Percentiles rank a stretch among this genome's conserved stretches.
These are phyloP conservation scores for Prunus padus DNA, from an alignment of 306 rosid genomes.

Conservation along the genomic window DNA sequence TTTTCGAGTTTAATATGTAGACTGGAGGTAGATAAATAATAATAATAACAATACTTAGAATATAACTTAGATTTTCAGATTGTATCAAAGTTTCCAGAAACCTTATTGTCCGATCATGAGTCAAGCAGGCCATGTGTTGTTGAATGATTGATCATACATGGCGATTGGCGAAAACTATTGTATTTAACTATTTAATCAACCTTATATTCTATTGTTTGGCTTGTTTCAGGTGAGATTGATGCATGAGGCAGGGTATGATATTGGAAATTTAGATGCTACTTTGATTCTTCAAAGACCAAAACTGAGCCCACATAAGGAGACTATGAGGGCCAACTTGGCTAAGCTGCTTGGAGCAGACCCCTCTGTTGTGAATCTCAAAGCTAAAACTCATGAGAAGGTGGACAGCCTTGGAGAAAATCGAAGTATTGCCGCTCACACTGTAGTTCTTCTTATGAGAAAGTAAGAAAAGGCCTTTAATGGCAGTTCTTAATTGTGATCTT, in stretches of 20 bases:
- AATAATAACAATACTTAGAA: neutral
- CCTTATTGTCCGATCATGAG: neutral
- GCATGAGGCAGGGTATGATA: slow-evolving; percentile 89
- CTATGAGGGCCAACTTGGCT: slow-evolving; percentile 80
- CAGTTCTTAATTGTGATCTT: neutral
- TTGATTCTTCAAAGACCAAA: slow-evolving; percentile 94
- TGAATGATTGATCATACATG: neutral
- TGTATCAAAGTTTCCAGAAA: neutral
- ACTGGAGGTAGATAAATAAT: neutral
- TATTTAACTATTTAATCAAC: neutral
- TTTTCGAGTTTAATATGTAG: neutral
- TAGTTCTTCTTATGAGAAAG: slow-evolving; percentile 88
- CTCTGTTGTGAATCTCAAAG: slow-evolving; percentile 83
- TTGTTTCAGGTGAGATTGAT: slow-evolving; percentile 76
- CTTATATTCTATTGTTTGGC: slow-evolving; percentile 11
- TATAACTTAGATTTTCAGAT: neutral
- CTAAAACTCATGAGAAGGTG: slow-evolving; percentile 95
- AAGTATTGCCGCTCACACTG: slow-evolving; percentile 97
- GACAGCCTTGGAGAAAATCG: slow-evolving; percentile 97
- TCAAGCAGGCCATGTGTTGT: neutral
- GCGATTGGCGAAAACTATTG: neutral
- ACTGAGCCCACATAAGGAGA: slow-evolving; percentile 92
- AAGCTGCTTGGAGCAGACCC: slow-evolving; percentile 86
- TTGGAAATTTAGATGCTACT: slow-evolving; percentile 90
- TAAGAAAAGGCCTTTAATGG: slow-evolving; percentile 17